phyloP scores from a whole-genome alignment of 2,329 filamentous ascomycete species.

The Alternaria solani region DNA sequence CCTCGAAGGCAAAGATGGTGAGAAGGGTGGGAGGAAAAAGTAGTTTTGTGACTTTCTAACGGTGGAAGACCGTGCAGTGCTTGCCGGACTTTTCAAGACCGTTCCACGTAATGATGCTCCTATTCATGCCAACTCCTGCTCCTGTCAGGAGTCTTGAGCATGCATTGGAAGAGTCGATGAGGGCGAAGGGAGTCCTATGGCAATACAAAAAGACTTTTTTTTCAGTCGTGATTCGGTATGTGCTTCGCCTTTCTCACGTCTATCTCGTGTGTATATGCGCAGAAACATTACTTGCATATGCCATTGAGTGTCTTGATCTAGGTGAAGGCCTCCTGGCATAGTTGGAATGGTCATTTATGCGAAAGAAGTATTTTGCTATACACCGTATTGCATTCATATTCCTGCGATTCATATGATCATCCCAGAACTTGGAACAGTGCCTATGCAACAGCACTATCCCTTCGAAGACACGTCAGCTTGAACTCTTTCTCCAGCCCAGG shows the following conservation, averaged over 20 bases:
- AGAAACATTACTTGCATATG: not conserved
- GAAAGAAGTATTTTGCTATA: not conserved
- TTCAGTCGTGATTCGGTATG: not conserved
- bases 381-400: not conserved
- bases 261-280: not conserved
- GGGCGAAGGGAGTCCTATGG: not conserved
- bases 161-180: not conserved
- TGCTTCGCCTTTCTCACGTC: not conserved
- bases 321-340: not conserved
- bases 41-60: not conserved
- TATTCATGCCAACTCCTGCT: not conserved
- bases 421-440: not conserved
- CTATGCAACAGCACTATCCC: constrained; percentile 6
- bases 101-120: not conserved
- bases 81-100: not conserved
- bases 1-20: constrained; percentile 16
- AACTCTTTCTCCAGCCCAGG: constrained; percentile 34
- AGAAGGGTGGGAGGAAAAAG: not conserved
- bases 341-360: not conserved
- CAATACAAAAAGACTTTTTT: not conserved
- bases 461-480: constrained; percentile 12
- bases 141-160: not conserved
- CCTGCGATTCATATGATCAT: not conserved
- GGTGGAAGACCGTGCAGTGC: not conserved
- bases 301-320: fast-evolving